These are phyloP conservation scores for Leishmania major DNA, from an alignment of 208 protist genomes.

Conservation along the genomic window DNA sequence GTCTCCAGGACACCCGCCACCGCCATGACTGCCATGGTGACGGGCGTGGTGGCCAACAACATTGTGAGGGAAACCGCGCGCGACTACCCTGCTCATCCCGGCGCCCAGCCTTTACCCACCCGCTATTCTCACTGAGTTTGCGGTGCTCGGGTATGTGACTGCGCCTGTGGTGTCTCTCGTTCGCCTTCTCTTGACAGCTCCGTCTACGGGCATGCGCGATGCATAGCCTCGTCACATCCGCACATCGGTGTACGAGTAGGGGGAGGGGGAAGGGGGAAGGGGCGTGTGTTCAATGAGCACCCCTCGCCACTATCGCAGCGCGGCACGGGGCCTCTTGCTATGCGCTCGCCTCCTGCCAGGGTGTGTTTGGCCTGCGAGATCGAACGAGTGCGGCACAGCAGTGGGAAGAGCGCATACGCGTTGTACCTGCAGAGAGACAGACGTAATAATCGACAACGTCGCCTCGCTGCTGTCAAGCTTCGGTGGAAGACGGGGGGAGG, in stretches of 20 bases:
- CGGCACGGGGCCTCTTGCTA: background rate
- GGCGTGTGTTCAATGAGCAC: background rate
- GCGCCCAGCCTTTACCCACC: background rate
- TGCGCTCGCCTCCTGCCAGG: background rate
- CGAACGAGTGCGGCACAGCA: background rate
- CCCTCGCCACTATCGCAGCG: background rate
- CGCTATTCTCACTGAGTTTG: too few species aligned
- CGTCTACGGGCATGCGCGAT: background rate
- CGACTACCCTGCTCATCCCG: background rate
- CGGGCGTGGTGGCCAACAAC: background rate
- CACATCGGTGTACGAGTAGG: background rate
- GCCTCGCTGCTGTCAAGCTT: background rate
- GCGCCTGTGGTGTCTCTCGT: background rate
- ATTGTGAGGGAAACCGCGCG: background rate
- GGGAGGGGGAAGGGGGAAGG: background rate
- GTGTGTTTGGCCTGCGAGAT: background rate
- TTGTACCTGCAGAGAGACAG: background rate
- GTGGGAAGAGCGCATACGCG: background rate
- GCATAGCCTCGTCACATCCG: background rate
- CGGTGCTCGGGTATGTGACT: background rate
- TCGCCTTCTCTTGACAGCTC: background rate
- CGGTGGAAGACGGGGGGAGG: background rate
- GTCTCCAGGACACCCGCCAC: background rate
- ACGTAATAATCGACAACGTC: background rate
- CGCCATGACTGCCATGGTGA: background rate